These are phyloP conservation scores for Oryza nivara DNA, from an alignment of 176 grass and related monocot species.

Conservation along the genomic window DNA sequence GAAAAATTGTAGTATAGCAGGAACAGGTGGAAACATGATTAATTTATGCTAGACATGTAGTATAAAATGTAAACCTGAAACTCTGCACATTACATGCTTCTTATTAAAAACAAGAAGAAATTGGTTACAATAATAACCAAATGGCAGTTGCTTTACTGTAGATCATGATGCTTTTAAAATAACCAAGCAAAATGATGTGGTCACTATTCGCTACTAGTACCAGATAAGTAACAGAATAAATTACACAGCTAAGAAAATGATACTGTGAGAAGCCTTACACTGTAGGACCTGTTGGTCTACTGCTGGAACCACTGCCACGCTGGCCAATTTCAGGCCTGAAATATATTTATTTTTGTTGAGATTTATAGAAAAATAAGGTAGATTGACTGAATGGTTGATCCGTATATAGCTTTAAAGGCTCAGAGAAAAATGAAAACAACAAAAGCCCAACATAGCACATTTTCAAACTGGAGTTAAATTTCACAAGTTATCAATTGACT, in stretches of 20 bases:
- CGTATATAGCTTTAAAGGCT: not conserved
- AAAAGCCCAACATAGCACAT: not conserved
- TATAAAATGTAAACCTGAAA: not conserved
- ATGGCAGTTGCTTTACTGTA: not conserved
- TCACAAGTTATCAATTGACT: not conserved
- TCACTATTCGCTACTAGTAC: not conserved
- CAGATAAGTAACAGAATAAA: constrained; percentile 5
- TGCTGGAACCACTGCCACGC: constrained; percentile 50
- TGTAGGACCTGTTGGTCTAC: constrained; percentile 44
- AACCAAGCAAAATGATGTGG: not conserved
- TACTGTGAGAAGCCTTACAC: constrained; percentile 46
- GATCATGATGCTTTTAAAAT: not conserved
- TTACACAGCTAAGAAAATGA: not conserved
- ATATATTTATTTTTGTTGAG: constrained; percentile 2
- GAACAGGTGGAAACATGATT: not conserved
- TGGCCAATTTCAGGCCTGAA: constrained; percentile 57
- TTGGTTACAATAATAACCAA: constrained; percentile 16
- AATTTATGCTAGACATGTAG: not conserved
- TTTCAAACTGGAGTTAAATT: not conserved
- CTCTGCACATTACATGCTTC: not conserved
- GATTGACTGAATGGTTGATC: not conserved
- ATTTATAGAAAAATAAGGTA: constrained; percentile 22
- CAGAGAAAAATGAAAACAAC: not conserved
- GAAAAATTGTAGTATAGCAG: constrained; percentile 12
- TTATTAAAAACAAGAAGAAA: not conserved